phyloP scores from a whole-genome alignment of 257 asterid species.

The Anisodus tanguticus region DNA sequence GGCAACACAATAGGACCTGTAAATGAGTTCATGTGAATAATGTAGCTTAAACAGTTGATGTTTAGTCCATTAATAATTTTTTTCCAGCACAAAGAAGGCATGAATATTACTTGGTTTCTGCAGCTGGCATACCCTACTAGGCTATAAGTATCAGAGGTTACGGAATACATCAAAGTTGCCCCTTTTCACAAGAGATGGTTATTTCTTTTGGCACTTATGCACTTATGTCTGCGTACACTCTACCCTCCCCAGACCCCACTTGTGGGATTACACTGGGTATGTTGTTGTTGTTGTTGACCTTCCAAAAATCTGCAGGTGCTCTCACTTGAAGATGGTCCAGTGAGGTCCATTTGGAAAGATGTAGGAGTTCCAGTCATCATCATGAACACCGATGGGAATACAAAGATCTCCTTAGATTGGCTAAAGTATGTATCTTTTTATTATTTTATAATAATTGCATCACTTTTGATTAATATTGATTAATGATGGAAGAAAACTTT shows the following conservation, averaged over 20 bases:
- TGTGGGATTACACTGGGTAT: too few species aligned
- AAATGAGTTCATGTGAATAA: background rate
- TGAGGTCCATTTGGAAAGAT: slow-evolving; percentile 63
- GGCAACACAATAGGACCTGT: background rate
- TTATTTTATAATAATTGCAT: slow-evolving; percentile 22
- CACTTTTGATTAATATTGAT: background rate
- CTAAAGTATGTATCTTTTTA: slow-evolving; percentile 64
- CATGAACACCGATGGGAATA: slow-evolving; percentile 47
- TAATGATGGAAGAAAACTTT: background rate
- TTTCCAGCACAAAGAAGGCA: background rate
- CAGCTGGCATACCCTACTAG: slow-evolving; percentile 14
- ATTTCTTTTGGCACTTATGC: slow-evolving; percentile 10
- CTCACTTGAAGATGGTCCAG: slow-evolving; percentile 77
- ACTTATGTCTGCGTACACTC: too few species aligned
- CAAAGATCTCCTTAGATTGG: slow-evolving; percentile 75
- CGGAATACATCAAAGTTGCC: background rate
- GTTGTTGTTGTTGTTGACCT: background rate
- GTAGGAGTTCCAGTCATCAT: slow-evolving; percentile 55
- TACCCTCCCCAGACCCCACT: too few species aligned
- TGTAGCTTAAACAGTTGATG: background rate
- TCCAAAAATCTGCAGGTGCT: slow-evolving; percentile 57
- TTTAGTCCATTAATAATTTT: background rate
- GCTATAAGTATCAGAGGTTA: background rate
- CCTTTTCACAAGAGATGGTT: slow-evolving; percentile 4
- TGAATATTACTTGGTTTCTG: slow-evolving; percentile 13